Evolutionary conservation across 805 yeast genomes (phyloP), one percentile per base, ranked within the genome.

Genomic region (Suhomyces sp.): DNA sequence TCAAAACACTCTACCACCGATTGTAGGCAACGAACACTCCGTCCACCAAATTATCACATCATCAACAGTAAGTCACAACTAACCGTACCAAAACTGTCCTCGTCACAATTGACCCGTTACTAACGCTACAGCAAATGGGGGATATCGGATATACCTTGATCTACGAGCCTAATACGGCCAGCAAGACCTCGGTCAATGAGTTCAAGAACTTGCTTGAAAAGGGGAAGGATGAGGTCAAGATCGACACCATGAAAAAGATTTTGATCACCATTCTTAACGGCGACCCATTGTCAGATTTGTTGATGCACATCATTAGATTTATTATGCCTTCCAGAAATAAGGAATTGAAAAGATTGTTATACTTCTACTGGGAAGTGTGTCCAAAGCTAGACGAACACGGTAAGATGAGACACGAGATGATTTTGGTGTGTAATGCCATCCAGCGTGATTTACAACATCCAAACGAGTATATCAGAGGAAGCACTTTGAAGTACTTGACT

Each of bases 381-480:
- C 95, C 96, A 37, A 95, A 95, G 65, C 70, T 83, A 47, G 95
- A 88, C 50, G 70, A 74, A 23, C 83, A 83, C 35, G 98, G 98
- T 4, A 88, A 87, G 60, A 77, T 95, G 73, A 87, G 87, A 66
- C 98, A 91, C 61, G 99, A 93, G 68, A 93, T 93, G 98, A 91
- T 95, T 63, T 77, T 93, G 46, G 98, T 91, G 33, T 93, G 98
- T 70, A 95, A 95, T 61, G 96, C 98, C 35, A 88, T 93, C 54
- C 95, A 93, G 63, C 90, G 88, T 62, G 99, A 93, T 60, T 76
- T 93, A 51, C 97, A 90, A 65, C 98, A 95, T 65, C 96, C 98
- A 33, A 93, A 93, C 70, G 98, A 93, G 65, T 93, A 83, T 58
- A 83, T 93, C 46, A 79, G 98, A 54, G 99, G 99, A 49, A 88